These are phyloP conservation scores for Gossypioides kirkii DNA, from an alignment of 345 rosid species.

Conservation along the genomic window DNA sequence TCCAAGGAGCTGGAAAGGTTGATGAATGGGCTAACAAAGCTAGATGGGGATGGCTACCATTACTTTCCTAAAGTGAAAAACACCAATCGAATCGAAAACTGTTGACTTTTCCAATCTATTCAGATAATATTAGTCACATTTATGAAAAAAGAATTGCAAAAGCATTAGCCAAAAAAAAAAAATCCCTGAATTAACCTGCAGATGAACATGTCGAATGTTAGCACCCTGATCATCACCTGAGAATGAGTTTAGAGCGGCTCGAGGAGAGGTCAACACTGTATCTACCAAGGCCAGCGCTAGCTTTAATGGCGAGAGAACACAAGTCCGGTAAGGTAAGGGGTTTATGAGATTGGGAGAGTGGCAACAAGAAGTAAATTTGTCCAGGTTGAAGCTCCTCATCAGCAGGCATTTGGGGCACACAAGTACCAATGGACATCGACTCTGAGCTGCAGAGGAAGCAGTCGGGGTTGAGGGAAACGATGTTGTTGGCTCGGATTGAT, in stretches of 20 bases:
- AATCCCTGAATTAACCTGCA: neutral
- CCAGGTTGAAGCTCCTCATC: conserved; percentile 35
- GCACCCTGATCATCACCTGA: conserved; percentile 16
- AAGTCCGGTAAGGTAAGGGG: conserved; percentile 27
- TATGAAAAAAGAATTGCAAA: neutral
- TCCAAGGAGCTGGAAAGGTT: neutral
- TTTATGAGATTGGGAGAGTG: conserved; percentile 17
- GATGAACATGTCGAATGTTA: neutral
- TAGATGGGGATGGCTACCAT: neutral
- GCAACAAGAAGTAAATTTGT: conserved; percentile 36
- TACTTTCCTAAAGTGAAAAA: neutral
- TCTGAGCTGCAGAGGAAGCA: conserved; percentile 36
- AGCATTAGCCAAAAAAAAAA: too few species aligned
- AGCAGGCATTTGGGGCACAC: conserved; percentile 21
- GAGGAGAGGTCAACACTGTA: conserved; percentile 10
- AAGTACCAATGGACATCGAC: conserved; percentile 23
- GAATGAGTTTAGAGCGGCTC: conserved; percentile 1
- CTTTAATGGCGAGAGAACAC: conserved; percentile 34
- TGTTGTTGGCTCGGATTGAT: conserved; percentile 16
- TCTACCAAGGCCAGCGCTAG: conserved; percentile 19
- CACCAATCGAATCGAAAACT: neutral
- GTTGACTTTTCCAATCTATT: conserved; percentile 10
- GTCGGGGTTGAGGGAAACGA: conserved; percentile 23
- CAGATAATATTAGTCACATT: neutral
- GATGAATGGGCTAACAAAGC: neutral